Base-by-base conservation (phyloP, 495 filamentous ascomycete genomes). In the Xylaria sp. region DNA sequence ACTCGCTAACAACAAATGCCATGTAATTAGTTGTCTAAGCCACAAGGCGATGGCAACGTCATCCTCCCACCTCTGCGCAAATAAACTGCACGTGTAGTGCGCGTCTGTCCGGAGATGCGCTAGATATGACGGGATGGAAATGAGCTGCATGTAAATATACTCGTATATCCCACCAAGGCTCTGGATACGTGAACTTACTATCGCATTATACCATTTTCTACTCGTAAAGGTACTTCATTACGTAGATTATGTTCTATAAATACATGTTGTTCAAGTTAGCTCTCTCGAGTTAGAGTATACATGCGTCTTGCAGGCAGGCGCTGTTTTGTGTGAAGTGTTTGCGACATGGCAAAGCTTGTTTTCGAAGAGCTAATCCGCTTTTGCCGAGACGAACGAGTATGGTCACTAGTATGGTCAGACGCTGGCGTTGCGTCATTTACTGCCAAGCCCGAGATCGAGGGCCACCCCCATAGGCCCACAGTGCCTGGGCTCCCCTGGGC, bases 341-440 rank as follows among this genome's bases (percentile, higher is more conserved):
- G 35, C 35, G 35, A 37, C 35, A 4, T 37, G 35, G 35, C 3
- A 37, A 37, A 37, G 35, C 35, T 37, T 37, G 35, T 37, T 37
- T 37, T 8, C 35, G 4, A 37, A 19, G 46, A 50, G 33, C 57
- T 37, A 59, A 37, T 35, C 57, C 57, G 0, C 5, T 14, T 59
- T n/a, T 40, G 57, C 4, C 5, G 29, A 21, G n/a, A 8, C 9
- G 35, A 26, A 61, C n/a, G 7, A 58, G 8, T 14, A 58, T 58
- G n/a, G n/a, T n/a, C n/a, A n/a, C n/a, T n/a, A n/a, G n/a, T n/a
- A n/a, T 15, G 55, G 1, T 29, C 1, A 37, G 37, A 21, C n/a
- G 59, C 35, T 64, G 48, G 40, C 26, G 37, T 35, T 64, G 61
- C 61, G 61, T 64, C 61, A 64, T 64, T 48, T 64, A 48, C 29